Base-by-base conservation (phyloP, 768 basidiomycete genomes). In the Sporobolomyces phaffii region DNA sequence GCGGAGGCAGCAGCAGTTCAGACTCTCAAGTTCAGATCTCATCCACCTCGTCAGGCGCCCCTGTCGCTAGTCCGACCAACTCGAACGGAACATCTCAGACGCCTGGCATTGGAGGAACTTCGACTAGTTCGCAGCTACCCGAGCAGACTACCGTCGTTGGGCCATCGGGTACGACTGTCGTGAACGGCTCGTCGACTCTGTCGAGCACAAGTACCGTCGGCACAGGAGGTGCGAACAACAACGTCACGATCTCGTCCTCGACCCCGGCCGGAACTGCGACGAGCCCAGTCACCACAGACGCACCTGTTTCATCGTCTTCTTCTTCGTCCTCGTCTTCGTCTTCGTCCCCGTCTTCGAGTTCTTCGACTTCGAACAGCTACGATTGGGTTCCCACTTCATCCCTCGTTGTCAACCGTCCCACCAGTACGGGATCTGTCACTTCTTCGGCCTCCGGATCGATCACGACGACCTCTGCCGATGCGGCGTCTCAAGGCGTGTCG, bases 311-410 rank as follows among this genome's bases (percentile, higher is more conserved):
- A 3, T 64, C 62, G 13, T 15, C 48, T 29, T 34, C 29, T 8
- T 61, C 60, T 10, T 48, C 48, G 11, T 61, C 60, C 22, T 40
- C 48, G 18, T 41, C 60, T 11, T 9, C 60, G 60, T 11, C 40
- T 9, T 57, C 54, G 4, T 26, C 24, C 6, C 40, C 52, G 4
- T 38, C 36, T 6, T 59, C 45, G 43, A 31, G 40, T 10, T 18
- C 47, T 36, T 41, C 62, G 20, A 53, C 62, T 11, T 40, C 44
- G 24, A 62, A 50, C 53, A 41, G 43, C 33, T 72, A 68, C 62
- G 68, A 66, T 28, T 75, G 69, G 69, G 68, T 75, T 9, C 74
- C 73, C 8, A 72, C 74, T 5, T 66, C 66, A 14, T 52, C 70
- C 11, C 69, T 75, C 40, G 54, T 75, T 10, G 34, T 68, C 47